Evolutionary conservation across 441 rosid genomes (phyloP), one percentile per base, ranked within the genome.

Genomic region (Gossypium trilobum): DNA sequence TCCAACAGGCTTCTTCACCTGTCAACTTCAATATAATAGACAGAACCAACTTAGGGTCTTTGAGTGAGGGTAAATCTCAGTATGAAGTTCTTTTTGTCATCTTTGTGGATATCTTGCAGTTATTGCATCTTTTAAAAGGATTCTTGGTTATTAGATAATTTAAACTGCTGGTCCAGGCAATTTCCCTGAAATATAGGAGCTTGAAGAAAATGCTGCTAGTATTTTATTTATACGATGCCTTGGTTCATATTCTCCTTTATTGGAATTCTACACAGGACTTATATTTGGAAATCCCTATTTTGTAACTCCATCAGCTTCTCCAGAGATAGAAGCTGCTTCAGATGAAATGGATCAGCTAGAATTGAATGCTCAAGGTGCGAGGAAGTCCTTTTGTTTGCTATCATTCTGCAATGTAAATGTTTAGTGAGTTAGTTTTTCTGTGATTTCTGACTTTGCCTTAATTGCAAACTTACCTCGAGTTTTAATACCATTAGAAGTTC

Each of bases 351-450:
- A 87, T 79, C 87, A 80, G 75, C 69, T 87, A 71, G 95, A 89
- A 59, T 51, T 88, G 80, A 93, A 93, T 79, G 69, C 81, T 82
- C 91, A 91, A 84, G 50, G 98, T 91, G 75, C 36, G 95, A 77
- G 65, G 66, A 77, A 65, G 36, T 70, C 73, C 64, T 68, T 73
- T 56, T 29, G 74, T 66, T 62, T 68, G 72, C 78, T 60, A 11
- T 39, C 58, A 33, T 36, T 74, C 50, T 64, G 29, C 66, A 33
- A 16, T 29, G 20, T 60, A 61, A 72, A 27, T 74, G 39, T 72
- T 50, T 66, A 68, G 31, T 42, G 39, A 29, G 51, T 36, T 13
- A 46, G 19, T 59, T 39, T 56, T 33, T 48, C 71, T 55, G 29
- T 48, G 51, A 39, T 20, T 42, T 73, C 60, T 39, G 16, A 51